phyloP scores from a whole-genome alignment of 2,329 filamentous ascomycete genomes.

The Colletotrichum sp. region DNA sequence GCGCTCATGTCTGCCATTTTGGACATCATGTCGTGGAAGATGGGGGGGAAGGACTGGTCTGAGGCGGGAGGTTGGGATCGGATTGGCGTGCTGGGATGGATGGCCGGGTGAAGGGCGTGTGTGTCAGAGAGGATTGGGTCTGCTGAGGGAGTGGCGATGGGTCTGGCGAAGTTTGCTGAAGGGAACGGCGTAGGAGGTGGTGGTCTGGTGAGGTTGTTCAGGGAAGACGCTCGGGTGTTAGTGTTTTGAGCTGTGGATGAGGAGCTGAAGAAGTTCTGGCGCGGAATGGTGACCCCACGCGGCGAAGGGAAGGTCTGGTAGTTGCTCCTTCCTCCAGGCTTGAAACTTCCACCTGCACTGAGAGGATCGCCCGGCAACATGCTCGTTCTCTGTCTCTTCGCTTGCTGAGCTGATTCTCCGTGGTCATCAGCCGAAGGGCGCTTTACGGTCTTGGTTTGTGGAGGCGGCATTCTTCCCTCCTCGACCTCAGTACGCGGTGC shows the following conservation, averaged over 20 bases:
- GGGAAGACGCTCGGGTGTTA: no score
- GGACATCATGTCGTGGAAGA: not conserved
- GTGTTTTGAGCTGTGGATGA: fast-evolving
- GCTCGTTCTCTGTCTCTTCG: not conserved
- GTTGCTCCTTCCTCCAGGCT: not conserved
- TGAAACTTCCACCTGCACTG: not conserved
- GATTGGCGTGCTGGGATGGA: not conserved
- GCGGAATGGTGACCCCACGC: no score
- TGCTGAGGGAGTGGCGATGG: not conserved
- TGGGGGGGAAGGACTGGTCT: not conserved
- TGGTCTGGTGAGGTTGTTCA: no score
- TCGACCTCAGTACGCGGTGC: fast-evolving
- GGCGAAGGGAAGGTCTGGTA: not conserved
- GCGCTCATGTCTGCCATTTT: not conserved
- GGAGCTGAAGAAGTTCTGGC: not conserved
- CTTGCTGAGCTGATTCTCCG: fast-evolving
- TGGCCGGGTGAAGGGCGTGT: no score
- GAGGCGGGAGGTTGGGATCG: not conserved
- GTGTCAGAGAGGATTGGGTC: no score
- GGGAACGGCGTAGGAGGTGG: no score
- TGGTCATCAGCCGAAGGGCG: not conserved
- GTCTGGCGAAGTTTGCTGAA: not conserved
- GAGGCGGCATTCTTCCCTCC: not conserved
- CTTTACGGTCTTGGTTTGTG: no score
- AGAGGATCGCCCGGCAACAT: not conserved